These are phyloP conservation scores for Tetrahymena malaccensis DNA, from an alignment of 73 alveolate genomes.

Conservation along the genomic window DNA sequence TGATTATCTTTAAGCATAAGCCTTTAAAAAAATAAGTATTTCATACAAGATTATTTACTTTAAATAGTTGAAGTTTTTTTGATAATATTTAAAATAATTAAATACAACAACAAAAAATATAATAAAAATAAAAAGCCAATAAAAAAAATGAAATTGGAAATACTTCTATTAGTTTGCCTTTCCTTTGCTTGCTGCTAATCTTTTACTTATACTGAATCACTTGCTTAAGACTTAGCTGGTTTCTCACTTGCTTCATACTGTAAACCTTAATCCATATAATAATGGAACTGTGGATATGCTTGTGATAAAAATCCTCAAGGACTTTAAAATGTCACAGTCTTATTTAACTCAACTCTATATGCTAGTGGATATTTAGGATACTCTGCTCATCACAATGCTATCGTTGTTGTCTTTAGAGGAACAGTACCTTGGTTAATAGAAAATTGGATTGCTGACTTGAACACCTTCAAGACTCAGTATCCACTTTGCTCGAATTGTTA, in stretches of 20 bases:
- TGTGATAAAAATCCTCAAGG: not conserved
- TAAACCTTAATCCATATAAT: not conserved
- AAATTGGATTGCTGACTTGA: constrained; percentile 3
- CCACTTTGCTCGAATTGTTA: constrained; percentile 9
- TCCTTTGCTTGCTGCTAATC: not conserved
- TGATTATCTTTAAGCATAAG: no score
- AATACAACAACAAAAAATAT: not conserved
- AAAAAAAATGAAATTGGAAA: not conserved
- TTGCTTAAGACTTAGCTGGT: not conserved
- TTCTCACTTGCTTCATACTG: not conserved
- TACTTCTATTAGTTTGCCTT: not conserved
- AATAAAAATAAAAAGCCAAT: not conserved
- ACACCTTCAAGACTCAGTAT: not conserved
- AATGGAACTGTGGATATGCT: not conserved
- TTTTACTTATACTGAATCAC: not conserved
- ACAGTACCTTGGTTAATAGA: not conserved
- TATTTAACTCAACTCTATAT: constrained; percentile 6
- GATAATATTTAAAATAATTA: not conserved
- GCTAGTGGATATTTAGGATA: constrained; percentile 31
- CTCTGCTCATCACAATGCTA: constrained; percentile 5
- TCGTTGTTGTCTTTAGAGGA: constrained; percentile 5
- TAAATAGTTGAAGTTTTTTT: not conserved
- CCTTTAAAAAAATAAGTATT: no score
- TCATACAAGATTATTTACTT: no score
- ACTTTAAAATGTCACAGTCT: not conserved